Conservation (phyloP, 208 protist species). For the Polymyxa betae region DNA sequence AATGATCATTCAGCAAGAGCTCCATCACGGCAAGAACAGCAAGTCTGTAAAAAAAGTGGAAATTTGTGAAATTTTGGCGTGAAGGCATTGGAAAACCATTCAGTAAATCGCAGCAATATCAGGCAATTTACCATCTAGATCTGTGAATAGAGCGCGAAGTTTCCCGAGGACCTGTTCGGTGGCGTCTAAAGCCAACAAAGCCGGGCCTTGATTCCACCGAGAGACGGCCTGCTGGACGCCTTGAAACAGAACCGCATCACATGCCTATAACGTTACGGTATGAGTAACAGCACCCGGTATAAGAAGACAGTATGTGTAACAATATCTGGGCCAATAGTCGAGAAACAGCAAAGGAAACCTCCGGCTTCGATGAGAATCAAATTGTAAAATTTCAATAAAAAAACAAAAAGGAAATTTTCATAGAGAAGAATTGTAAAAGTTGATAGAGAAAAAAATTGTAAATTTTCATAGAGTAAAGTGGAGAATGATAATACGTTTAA, state of each 20-base stretch:
- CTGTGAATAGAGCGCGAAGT: constrained; percentile 20
- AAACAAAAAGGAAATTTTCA: background rate
- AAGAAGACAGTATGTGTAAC: too few relatives aligned
- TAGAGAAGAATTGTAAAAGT: background rate
- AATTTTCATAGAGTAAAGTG: background rate
- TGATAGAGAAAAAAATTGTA: background rate
- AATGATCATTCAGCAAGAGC: too few relatives aligned
- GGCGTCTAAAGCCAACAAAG: background rate
- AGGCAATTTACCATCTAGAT: constrained; percentile 1
- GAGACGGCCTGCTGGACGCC: background rate
- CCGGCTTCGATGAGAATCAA: background rate
- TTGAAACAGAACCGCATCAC: background rate
- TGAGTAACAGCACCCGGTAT: too few relatives aligned
- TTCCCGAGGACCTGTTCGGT: constrained; percentile 3
- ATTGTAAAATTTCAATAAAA: background rate
- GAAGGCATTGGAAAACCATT: too few relatives aligned
- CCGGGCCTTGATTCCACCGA: constrained; percentile 7
- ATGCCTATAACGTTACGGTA: too few relatives aligned
- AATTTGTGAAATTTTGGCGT: too few relatives aligned
- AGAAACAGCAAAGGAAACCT: too few relatives aligned
- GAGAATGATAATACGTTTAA: background rate
- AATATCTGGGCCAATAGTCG: too few relatives aligned
- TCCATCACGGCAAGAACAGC: too few relatives aligned
- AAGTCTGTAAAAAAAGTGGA: background rate
- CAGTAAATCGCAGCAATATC: too few relatives aligned